A percentile compares a stretch with the other conserved stretches of the same genome.
These are phyloP conservation scores for Albizia julibrissin DNA, from an alignment of 306 rosid genomes.

Conservation along the genomic window DNA sequence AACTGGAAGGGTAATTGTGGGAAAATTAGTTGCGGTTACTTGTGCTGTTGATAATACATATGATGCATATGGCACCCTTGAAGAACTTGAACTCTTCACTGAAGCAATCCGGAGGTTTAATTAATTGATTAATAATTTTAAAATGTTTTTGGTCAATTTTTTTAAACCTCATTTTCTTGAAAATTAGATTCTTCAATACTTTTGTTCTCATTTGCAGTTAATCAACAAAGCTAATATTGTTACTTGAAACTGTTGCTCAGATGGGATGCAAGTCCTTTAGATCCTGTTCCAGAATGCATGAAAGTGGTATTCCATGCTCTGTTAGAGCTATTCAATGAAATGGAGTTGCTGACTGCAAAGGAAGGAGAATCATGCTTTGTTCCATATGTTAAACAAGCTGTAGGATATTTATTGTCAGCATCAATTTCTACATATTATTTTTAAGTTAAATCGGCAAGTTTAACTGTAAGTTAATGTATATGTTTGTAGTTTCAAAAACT, in stretches of 20 bases:
- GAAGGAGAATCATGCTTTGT: constrained; percentile 13
- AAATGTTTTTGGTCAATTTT: neutral
- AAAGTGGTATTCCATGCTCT: constrained; percentile 12
- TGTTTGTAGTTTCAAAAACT: neutral
- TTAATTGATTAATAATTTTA: neutral
- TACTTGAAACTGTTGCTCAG: constrained; percentile 15
- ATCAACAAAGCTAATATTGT: neutral
- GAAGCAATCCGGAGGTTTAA: constrained; percentile 32
- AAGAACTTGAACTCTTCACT: constrained; percentile 50
- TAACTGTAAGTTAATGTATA: neutral
- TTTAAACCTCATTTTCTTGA: no score
- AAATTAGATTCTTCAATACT: neutral
- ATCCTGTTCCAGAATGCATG: constrained; percentile 24
- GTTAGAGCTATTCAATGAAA: neutral
- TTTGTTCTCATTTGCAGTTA: neutral
- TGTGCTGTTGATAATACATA: constrained; percentile 19
- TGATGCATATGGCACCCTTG: constrained; percentile 36
- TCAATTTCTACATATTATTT: neutral
- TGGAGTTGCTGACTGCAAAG: neutral
- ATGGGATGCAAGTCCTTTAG: constrained; percentile 32
- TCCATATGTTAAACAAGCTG: neutral
- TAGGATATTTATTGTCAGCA: neutral
- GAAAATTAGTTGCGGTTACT: constrained; percentile 29
- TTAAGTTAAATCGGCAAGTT: neutral
- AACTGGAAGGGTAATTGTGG: constrained; percentile 24